These are phyloP conservation scores for Mollisiaceae sp. DNA, from an alignment of 2,329 filamentous ascomycete species.

Conservation along the genomic window DNA sequence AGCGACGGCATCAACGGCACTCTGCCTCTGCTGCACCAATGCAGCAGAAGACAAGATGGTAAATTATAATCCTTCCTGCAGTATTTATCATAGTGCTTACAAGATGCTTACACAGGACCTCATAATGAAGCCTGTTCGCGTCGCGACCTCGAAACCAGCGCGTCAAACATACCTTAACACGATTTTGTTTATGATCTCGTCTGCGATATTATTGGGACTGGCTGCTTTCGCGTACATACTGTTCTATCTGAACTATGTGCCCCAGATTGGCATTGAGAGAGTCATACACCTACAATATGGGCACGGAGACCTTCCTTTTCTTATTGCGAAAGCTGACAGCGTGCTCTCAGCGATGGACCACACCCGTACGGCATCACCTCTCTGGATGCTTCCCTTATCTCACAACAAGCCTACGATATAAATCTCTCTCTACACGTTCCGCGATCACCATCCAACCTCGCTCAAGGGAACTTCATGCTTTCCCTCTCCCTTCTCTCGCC, in stretches of 20 bases:
- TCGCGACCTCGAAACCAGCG: conserved; percentile 65
- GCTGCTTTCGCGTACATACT: conserved; percentile 66
- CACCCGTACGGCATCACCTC: conserved; percentile 42
- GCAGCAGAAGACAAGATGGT: conserved; percentile 24
- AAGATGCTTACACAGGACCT: conserved; percentile 49
- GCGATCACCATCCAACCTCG: conserved; percentile 75
- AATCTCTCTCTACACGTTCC: conserved; percentile 77
- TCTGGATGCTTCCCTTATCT: conserved; percentile 58
- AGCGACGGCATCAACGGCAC: background rate
- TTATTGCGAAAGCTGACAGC: conserved; percentile 11
- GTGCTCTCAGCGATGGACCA: conserved; percentile 44
- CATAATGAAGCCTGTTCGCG: conserved; percentile 57
- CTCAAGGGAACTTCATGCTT: conserved; percentile 93
- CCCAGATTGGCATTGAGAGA: conserved; percentile 65
- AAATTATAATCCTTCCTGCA: background rate
- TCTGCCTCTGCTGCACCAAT: conserved; percentile 2
- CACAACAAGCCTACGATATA: conserved; percentile 84
- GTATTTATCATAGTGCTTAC: background rate
- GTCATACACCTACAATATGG: conserved; percentile 71
- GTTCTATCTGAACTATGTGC: conserved; percentile 74
- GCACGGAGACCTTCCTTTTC: conserved; percentile 42
- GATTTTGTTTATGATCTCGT: conserved; percentile 48
- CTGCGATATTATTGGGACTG: conserved; percentile 59
- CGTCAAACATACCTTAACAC: conserved; percentile 67
- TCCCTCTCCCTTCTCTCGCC: conserved; percentile 71